Base-by-base conservation (phyloP, 2,329 filamentous ascomycete genomes). In the Monilinia laxa region DNA sequence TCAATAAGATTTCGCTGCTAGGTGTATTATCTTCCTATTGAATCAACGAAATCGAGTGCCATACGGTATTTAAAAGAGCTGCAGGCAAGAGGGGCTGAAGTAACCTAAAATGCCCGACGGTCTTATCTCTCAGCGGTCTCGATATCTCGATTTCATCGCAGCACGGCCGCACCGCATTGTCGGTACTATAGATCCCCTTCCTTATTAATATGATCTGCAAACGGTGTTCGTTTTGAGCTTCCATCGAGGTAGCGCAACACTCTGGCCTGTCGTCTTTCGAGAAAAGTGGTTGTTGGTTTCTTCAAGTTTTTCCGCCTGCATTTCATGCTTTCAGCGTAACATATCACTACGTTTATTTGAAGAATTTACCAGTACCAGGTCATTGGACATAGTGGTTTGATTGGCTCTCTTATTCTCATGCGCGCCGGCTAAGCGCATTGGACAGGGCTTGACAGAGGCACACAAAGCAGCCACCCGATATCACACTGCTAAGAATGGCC, bases 311-410 rank as follows among this genome's bases (percentile, higher is more conserved):
- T 25, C 62, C 14, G 25, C n/a, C 42, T 65, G 54, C 42, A 65
- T 38, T 52, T 14, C 28, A 57, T 12, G 38, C 14, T 52, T 52
- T 25, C 31, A 49, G 25, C 18, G 40, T 35, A 57, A 57, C 62
- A 58, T 47, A 38, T 35, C 54, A 58, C 52, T 18, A 25, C 25
- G 28, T 57, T 47, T 55, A 31, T 57, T 57, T 58, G 23, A 49
- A 64, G 62, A 47, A 47, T 45, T 38, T 56, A 68, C 68, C 54
- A 68, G 23, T 66, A 70, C 72, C 71, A 57, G 69, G 71, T 69
- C 59, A 51, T 51, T 68, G 71, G 69, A 69, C 58, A 18, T 12
- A 4, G 38, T 18, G 23, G 42, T 53, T 23, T 52, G 10, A 63
- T 63, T 63, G 60, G 60, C 60, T 38, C 45, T 62, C 49, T 53